Evolutionary conservation across 768 basidiomycete species (phyloP), one percentile per base, ranked within the genome.

Genomic region (Dentipellis sp.): DNA sequence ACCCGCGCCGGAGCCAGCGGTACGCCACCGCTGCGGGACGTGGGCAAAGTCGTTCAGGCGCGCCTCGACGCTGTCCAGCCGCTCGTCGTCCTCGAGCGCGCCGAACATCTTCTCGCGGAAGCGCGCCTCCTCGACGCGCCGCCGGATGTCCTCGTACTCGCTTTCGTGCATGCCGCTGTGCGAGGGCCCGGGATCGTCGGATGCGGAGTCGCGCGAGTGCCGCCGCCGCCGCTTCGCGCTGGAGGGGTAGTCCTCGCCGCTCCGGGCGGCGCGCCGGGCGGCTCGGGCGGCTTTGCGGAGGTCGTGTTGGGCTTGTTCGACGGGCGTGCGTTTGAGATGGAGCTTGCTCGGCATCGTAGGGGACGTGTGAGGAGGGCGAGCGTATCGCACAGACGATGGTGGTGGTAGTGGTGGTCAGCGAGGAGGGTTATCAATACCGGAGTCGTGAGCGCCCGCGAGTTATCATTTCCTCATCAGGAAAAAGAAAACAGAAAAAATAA

Each of bases 31-130:
- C 61, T 79, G 74, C 4, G 91, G 91, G 2, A 92, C 72, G 67
- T 88, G 88, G 2, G 78, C 75, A 66, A 82, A 88, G 48, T 80
- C 77, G 59, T 86, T 88, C 61, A 91, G 71, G 38, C 72, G 75
- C 4, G 83, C 74, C 66, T 87, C 78, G 40, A 90, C 64, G 2
- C 74, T 74, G 58, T 87, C 84, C 35, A 88, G 65, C 42, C 81
- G 74, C 56, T 85, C 83, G 58, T 92, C 89, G 34, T 90, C 87
- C 47, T 76, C 84, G 63, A 87, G 72, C 10, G 86, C 87, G 47
- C 77, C 81, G 62, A 80, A 80, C 74, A 92, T 75, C 71, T 83
- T 91, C 62, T 87, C 84, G 45, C 79, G 74, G 66, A 91, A 94
- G 29, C 71, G 71, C 56, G 74, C 67, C 51, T 90, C 86, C 58